phyloP scores from a whole-genome alignment of 257 asterid species.

The Scutellaria galericulata region DNA sequence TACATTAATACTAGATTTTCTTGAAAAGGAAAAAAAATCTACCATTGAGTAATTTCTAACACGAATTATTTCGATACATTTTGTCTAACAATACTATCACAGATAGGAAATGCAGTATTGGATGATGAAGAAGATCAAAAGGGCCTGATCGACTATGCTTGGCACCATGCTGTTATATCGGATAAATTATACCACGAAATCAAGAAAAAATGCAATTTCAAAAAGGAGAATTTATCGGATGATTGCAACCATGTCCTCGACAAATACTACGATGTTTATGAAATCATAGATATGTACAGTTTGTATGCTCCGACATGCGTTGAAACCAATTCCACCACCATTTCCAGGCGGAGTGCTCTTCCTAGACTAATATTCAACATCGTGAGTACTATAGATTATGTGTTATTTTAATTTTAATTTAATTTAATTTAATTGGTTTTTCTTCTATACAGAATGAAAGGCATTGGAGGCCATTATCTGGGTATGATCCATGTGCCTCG shows the following conservation, averaged over 20 bases:
- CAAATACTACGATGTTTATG: slow-evolving; percentile 61
- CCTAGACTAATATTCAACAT: slow-evolving; percentile 42
- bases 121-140: slow-evolving; percentile 78
- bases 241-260: slow-evolving; percentile 48
- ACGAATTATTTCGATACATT: neutral
- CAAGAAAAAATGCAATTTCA: slow-evolving; percentile 63
- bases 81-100: slow-evolving; percentile 7
- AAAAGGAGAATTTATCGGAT: slow-evolving; percentile 10
- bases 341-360: neutral
- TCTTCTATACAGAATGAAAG: slow-evolving; percentile 32
- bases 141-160: slow-evolving; percentile 90
- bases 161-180: slow-evolving; percentile 92
- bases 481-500: slow-evolving; percentile 76
- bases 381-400: slow-evolving; percentile 38
- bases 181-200: slow-evolving; percentile 56
- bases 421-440: neutral
- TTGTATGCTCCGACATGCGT: slow-evolving; percentile 67
- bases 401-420: neutral
- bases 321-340: slow-evolving; percentile 22
- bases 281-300: slow-evolving; percentile 81
- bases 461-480: slow-evolving; percentile 49
- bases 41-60: too few species aligned
- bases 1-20: too few species aligned
- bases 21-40: too few species aligned
- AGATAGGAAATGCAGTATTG: slow-evolving; percentile 88